Conservation (phyloP, 495 filamentous ascomycete genomes). For the Podospora bellae-mahoneyi region DNA sequence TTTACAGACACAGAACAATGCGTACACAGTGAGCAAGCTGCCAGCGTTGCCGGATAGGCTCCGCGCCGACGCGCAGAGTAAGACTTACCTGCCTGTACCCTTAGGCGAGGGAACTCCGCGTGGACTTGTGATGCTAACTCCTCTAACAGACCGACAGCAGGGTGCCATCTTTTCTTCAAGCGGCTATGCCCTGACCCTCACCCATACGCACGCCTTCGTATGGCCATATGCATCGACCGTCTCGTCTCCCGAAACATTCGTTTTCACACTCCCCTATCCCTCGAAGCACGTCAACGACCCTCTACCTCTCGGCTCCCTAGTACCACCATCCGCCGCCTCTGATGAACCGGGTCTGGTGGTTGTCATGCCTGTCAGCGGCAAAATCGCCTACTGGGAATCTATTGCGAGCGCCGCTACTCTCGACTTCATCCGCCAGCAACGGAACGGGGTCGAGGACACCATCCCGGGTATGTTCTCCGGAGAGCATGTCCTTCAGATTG, state of each 20-base stretch:
- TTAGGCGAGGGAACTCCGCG: conserved; percentile 13
- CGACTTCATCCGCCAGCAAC: conserved; percentile 71
- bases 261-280: conserved; percentile 71
- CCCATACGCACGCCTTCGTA: conserved; percentile 72
- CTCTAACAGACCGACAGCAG: conserved; percentile 49
- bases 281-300: conserved; percentile 60
- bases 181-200: conserved; percentile 75
- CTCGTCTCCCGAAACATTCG: conserved; percentile 64
- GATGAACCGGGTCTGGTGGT: conserved; percentile 79
- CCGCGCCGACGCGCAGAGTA: conserved; percentile 58
- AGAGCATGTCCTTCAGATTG: conserved; percentile 70
- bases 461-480: conserved; percentile 71
- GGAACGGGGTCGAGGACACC: conserved; percentile 68
- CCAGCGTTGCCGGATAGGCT: conserved; percentile 75
- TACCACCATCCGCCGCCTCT: conserved; percentile 67
- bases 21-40: conserved; percentile 81
- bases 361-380: conserved; percentile 76
- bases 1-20: conserved; percentile 79
- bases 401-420: conserved; percentile 76
- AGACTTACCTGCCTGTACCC: conserved; percentile 34
- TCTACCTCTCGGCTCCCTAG: conserved; percentile 74
- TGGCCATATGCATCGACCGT: conserved; percentile 78
- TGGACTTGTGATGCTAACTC: conserved; percentile 21
- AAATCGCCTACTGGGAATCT: conserved; percentile 91
- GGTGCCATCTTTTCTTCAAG: conserved; percentile 62